Evolutionary conservation across 768 basidiomycete species (phyloP).

Genomic region (Lactarius indigo): DNA sequence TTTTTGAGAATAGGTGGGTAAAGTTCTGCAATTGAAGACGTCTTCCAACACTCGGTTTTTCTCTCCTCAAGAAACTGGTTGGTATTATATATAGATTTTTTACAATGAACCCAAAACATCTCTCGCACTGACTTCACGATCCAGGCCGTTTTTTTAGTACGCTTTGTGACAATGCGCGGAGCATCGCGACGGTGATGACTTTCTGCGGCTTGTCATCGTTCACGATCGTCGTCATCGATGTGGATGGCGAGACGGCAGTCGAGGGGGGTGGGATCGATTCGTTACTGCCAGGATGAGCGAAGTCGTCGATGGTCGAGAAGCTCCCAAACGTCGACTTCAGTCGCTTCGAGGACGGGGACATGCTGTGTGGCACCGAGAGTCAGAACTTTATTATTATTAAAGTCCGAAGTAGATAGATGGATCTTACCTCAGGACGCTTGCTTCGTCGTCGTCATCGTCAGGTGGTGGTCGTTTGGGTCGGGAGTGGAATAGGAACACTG

Average conservation of each 20-base stretch:
- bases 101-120: background rate
- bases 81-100: background rate
- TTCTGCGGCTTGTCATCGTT: constrained; percentile 13
- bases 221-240: constrained; percentile 18
- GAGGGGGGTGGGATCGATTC: constrained; percentile 20
- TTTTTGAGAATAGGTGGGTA: background rate
- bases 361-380: background rate
- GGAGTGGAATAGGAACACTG: constrained; percentile 18
- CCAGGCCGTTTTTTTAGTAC: constrained; percentile 14
- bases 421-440: constrained; percentile 21
- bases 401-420: background rate
- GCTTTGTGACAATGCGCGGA: constrained; percentile 21
- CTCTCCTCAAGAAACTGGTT: background rate
- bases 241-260: constrained; percentile 16
- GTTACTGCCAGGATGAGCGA: background rate
- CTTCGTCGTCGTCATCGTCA: constrained; percentile 24
- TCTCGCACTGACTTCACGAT: background rate
- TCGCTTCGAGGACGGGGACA: constrained; percentile 24
- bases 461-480: constrained; percentile 24
- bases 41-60: no score
- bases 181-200: constrained; percentile 25
- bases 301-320: constrained; percentile 12
- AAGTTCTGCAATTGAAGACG: no score
- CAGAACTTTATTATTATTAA: background rate
- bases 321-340: constrained; percentile 21